Conservation (phyloP, 805 yeast genomes). For the Candida bentonensis region DNA sequence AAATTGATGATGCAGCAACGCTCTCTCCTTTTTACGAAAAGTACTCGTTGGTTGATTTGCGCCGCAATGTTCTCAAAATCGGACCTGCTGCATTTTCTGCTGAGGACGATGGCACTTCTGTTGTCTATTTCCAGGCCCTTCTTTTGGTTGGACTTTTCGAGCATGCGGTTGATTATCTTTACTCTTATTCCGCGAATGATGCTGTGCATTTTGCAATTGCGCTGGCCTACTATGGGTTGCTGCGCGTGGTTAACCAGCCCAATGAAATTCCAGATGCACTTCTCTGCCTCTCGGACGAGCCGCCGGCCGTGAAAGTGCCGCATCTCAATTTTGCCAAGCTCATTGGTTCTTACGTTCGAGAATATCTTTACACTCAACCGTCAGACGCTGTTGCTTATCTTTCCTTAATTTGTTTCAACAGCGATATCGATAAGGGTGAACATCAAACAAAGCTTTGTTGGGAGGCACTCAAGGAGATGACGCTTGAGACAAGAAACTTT, state of each 20-base stretch:
- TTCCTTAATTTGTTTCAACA: slow-evolving; percentile 48
- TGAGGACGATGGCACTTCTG: slow-evolving; percentile 22
- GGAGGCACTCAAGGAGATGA: slow-evolving; percentile 70
- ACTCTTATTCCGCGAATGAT: slow-evolving; percentile 57
- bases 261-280: slow-evolving; percentile 21
- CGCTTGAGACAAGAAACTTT: slow-evolving; percentile 77
- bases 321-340: slow-evolving; percentile 40
- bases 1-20: slow-evolving; percentile 31
- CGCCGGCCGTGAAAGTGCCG: slow-evolving; percentile 17
- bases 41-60: slow-evolving; percentile 63
- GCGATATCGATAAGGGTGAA: slow-evolving; percentile 19
- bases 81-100: slow-evolving; percentile 61
- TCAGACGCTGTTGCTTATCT: slow-evolving; percentile 85
- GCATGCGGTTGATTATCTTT: slow-evolving; percentile 54
- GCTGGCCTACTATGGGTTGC: slow-evolving; percentile 55
- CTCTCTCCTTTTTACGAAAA: slow-evolving; percentile 44
- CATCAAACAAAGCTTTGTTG: slow-evolving; percentile 47
- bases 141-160: slow-evolving; percentile 71
- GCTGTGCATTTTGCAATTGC: slow-evolving; percentile 84
- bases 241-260: slow-evolving; percentile 32
- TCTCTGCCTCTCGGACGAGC: slow-evolving; percentile 19
- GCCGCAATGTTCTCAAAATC: slow-evolving; percentile 49
- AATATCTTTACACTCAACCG: slow-evolving; percentile 77
- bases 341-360: slow-evolving; percentile 66
- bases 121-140: slow-evolving; percentile 59